These are phyloP conservation scores for Cryptosporidium parvum DNA, from an alignment of 169 alveolate species.

Conservation along the genomic window DNA sequence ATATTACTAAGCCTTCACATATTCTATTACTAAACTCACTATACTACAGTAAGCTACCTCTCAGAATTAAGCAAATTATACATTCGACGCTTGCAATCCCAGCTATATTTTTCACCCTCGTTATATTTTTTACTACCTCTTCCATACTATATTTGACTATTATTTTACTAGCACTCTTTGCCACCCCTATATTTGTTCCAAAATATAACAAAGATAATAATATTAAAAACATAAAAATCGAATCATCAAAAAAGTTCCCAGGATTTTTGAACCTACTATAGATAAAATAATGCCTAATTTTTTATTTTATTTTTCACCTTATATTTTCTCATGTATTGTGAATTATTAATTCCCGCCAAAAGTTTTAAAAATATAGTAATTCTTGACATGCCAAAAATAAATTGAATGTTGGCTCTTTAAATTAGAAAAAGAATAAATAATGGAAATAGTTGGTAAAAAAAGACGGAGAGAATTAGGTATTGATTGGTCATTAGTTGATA, in stretches of 20 bases:
- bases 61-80: constrained; percentile 32
- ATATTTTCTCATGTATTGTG: not conserved
- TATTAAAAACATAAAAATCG: not conserved
- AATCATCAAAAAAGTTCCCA: not conserved
- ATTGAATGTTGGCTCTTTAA: not conserved
- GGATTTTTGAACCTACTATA: not conserved
- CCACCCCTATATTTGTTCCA: constrained; percentile 2
- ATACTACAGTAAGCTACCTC: constrained; percentile 35
- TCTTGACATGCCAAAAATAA: not conserved
- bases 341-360: not conserved
- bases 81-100: constrained; percentile 34
- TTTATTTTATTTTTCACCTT: not conserved
- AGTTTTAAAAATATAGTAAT: not conserved
- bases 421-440: not conserved
- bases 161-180: constrained; percentile 16
- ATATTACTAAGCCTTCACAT: constrained; percentile 32
- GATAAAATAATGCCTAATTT: not conserved
- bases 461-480: constrained; percentile 14
- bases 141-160: constrained; percentile 25
- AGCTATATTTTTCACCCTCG: constrained; percentile 20
- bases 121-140: constrained; percentile 46
- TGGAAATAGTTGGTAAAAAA: constrained; percentile 14
- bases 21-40: constrained; percentile 3
- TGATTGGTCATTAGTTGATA: constrained; percentile 64
- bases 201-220: not conserved